Percentiles rank a stretch among this genome's conserved stretches.
These are phyloP conservation scores for Geosiphon pyriformis DNA, from an alignment of 192 early-diverging fungal species.

Conservation along the genomic window DNA sequence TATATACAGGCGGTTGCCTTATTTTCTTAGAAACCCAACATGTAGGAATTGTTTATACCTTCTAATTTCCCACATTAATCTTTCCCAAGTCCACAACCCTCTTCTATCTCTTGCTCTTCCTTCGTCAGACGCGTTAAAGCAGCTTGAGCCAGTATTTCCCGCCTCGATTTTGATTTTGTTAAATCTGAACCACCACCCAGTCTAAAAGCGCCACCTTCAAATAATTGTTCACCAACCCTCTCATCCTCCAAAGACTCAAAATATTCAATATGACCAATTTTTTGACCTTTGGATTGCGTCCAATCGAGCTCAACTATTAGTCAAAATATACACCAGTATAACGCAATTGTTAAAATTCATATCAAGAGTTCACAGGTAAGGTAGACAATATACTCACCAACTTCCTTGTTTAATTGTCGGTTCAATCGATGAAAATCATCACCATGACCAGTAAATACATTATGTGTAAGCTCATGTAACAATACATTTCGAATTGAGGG, in stretches of 20 bases:
- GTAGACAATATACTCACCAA: slow-evolving; percentile 27
- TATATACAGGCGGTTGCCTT: too few species aligned
- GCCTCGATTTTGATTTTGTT: slow-evolving; percentile 20
- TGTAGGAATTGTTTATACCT: too few species aligned
- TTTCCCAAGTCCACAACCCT: slow-evolving; percentile 49
- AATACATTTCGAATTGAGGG: slow-evolving; percentile 60
- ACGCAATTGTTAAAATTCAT: too few species aligned
- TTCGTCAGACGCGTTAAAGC: slow-evolving; percentile 52
- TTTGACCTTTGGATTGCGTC: slow-evolving; percentile 35
- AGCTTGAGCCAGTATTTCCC: slow-evolving; percentile 52
- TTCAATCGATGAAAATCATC: slow-evolving; percentile 68
- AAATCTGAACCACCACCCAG: slow-evolving; percentile 44
- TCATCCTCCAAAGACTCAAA: slow-evolving; percentile 39
- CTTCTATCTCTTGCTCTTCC: slow-evolving; percentile 61
- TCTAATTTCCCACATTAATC: too few species aligned
- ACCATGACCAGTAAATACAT: slow-evolving; percentile 66
- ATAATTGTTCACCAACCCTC: slow-evolving; percentile 28
- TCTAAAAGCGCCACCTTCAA: slow-evolving; percentile 53
- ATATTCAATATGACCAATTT: slow-evolving; percentile 32
- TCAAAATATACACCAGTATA: slow-evolving; percentile 2
- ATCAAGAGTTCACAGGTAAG: too few species aligned
- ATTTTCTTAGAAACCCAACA: too few species aligned
- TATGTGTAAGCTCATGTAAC: slow-evolving; percentile 76
- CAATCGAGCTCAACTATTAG: slow-evolving; percentile 38
- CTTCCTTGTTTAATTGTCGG: slow-evolving; percentile 66